Evolutionary conservation across 164 flowering plant genomes (phyloP), one percentile per base, ranked within the genome.

Genomic region (Stephania japonica): DNA sequence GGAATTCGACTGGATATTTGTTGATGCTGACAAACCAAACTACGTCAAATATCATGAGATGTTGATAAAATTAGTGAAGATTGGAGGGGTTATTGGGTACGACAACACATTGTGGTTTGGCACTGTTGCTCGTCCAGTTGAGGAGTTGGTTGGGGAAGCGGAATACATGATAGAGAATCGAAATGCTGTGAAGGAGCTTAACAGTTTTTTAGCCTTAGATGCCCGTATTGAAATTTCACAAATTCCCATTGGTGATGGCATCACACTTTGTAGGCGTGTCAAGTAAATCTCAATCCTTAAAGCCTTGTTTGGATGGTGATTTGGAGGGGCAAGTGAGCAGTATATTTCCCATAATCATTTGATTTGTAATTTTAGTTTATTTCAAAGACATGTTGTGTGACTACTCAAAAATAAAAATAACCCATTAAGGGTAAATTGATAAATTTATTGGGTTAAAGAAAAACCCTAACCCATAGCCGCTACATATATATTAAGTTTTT

Each of bases 91-190:
- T 0, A 77, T 85, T 2, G 87, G 70, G 1, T 87, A 81, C 18
- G 93, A 87, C 43, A 87, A 89, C 74, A 86, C 88, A 0, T 70
- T 89, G 13, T 85, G 88, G 89, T 69, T 19, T 70, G 90, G 90
- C 5, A 44, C 85, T 5, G 86, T 86, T 12, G 90, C 86, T 9
- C 68, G 70, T 59, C 10, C 9, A 13, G 72, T 53, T 1, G 71
- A 75, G 5, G n/a, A n/a, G n/a, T n/a, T n/a, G n/a, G n/a, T n/a
- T 1, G 70, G 72, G 10, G 25, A 23, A 21, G 13, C 49, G 1
- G 64, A 68, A 16, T 1, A 21, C 27, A 4, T 64, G 24, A 75
- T 44, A 27, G 23, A 4, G 0, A 12, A 24, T 12, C 72, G 67
- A 70, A 24, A 10, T 4, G 26, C 42, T 38, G 41, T 53, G 12